phyloP scores from a whole-genome alignment of 2,329 filamentous ascomycete species.

The Colletotrichum destructivum region DNA sequence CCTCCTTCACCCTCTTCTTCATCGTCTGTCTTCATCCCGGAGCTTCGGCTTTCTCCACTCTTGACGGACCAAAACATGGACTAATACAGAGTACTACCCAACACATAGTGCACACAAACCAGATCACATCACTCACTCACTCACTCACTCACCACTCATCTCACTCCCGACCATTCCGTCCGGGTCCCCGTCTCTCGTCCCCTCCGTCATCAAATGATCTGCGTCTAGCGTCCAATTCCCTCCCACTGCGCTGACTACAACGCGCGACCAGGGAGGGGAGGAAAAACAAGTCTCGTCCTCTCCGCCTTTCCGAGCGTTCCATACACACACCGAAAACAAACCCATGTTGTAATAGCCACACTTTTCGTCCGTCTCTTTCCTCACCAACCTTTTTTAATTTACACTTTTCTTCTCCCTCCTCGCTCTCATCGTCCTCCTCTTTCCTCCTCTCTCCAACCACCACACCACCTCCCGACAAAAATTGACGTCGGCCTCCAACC shows the following conservation, averaged over 20 bases:
- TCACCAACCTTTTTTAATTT: background rate
- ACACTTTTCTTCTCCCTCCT: background rate
- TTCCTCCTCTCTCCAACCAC: background rate
- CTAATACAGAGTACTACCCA: too few relatives aligned
- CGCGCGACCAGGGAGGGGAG: background rate
- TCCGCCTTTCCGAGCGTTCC: conserved; percentile 35
- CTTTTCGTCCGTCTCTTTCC: background rate
- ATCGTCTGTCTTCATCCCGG: conserved; percentile 5
- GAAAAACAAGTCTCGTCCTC: conserved; percentile 7
- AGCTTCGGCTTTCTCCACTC: conserved; percentile 39
- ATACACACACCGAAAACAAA: background rate
- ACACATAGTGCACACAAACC: too few relatives aligned
- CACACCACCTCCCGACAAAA: background rate
- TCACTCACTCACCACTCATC: too few relatives aligned
- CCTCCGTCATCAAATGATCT: conserved; percentile 18
- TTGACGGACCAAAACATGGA: background rate
- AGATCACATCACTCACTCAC: too few relatives aligned
- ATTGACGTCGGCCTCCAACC: background rate
- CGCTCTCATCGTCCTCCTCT: background rate
- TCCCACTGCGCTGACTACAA: conserved; percentile 22
- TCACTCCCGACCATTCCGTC: conserved; percentile 33
- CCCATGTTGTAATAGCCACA: conserved; percentile 6
- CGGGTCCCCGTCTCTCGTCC: conserved; percentile 9
- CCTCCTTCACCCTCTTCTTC: background rate
- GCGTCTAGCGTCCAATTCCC: conserved; percentile 8